These are phyloP conservation scores for Phytophthora podocarpi DNA, from an alignment of 352 stramenopile genomes.

Conservation along the genomic window DNA sequence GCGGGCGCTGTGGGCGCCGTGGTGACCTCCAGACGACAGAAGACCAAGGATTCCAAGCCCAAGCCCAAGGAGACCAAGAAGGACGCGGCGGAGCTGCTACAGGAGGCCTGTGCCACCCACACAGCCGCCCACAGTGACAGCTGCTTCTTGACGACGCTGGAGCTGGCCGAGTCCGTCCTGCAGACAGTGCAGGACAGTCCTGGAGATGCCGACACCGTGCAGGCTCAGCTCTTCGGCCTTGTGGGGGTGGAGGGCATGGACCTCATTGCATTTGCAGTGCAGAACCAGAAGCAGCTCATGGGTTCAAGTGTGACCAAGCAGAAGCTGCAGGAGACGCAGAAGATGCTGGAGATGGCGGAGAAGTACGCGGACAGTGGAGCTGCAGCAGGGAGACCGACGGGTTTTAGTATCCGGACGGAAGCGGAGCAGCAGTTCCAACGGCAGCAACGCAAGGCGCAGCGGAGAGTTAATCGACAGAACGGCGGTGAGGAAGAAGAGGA, in stretches of 20 bases:
- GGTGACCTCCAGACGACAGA: constrained; percentile 46
- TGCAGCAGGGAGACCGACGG: constrained; percentile 20
- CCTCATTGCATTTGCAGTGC: constrained; percentile 78
- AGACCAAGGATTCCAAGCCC: constrained; percentile 23
- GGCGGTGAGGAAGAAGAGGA: constrained; percentile 44
- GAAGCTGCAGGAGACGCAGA: constrained; percentile 50
- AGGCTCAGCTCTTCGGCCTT: constrained; percentile 82
- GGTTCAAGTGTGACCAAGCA: constrained; percentile 34
- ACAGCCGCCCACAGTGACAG: constrained; percentile 38
- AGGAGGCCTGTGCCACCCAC: constrained; percentile 48
- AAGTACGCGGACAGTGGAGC: constrained; percentile 9
- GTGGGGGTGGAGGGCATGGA: constrained; percentile 88
- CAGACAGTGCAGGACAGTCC: constrained; percentile 63
- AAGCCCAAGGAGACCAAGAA: constrained; percentile 35
- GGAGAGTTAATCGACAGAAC: constrained; percentile 50
- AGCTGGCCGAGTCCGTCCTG: constrained; percentile 72
- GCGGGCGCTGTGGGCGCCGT: constrained; percentile 51
- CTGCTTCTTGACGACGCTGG: constrained; percentile 61
- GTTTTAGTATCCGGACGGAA: constrained; percentile 77
- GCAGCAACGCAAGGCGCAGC: constrained; percentile 59
- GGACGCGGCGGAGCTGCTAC: constrained; percentile 41
- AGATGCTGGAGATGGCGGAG: constrained; percentile 45
- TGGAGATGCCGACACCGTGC: constrained; percentile 60
- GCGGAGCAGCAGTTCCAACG: constrained; percentile 57
- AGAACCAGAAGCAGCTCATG: constrained; percentile 47